Conservation (phyloP, 495 filamentous ascomycete genomes). For the Trichoderma parareesei region DNA sequence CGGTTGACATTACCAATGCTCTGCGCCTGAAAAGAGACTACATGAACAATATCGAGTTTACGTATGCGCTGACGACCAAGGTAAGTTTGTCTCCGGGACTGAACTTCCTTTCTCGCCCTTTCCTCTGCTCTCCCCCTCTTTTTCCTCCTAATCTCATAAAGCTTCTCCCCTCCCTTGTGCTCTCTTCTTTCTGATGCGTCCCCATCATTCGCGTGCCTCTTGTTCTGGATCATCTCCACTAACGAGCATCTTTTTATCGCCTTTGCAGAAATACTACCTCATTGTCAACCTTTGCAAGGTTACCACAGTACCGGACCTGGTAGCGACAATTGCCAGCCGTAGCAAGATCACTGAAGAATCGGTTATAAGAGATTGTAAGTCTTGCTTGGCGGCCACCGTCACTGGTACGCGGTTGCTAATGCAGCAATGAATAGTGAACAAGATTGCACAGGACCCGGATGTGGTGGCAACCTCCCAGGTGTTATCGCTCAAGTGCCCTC, state of each 20-base stretch:
- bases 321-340: conserved; percentile 52
- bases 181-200: not conserved
- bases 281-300: conserved; percentile 65
- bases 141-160: not conserved
- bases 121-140: no score
- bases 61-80: conserved; percentile 87
- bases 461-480: conserved; percentile 78
- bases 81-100: conserved; percentile 31
- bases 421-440: conserved; percentile 50
- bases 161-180: not conserved
- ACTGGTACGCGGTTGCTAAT: not conserved
- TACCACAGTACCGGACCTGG: conserved; percentile 63
- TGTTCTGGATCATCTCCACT: not conserved
- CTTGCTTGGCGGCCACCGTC: not conserved
- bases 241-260: not conserved
- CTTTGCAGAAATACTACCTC: conserved; percentile 63
- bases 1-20: conserved; percentile 77
- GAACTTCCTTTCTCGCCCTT: no score
- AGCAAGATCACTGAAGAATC: conserved; percentile 71
- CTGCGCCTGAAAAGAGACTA: conserved; percentile 63
- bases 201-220: no score
- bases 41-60: conserved; percentile 70
- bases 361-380: conserved; percentile 77
- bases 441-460: conserved; percentile 76
- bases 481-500: conserved; percentile 85